A percentile compares a stretch with the other conserved stretches of the same genome.
phyloP scores from a whole-genome alignment of 177 flowering plant species.

The Telopea speciosissima region DNA sequence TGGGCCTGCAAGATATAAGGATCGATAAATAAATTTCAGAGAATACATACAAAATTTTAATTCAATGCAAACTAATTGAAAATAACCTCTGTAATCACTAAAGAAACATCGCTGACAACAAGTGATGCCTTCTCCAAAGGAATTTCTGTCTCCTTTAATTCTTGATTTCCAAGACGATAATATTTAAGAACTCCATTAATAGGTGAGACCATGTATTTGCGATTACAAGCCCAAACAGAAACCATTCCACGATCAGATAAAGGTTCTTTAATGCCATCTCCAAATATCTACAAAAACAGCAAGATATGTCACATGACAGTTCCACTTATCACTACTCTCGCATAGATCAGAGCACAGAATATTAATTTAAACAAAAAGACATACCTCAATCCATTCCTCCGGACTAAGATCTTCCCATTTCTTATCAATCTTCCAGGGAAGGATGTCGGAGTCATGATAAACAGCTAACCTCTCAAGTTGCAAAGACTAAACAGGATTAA shows the following conservation, averaged over 20 bases:
- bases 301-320: neutral
- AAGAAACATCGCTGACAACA: slow-evolving; percentile 65
- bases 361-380: slow-evolving; percentile 11
- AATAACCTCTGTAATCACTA: slow-evolving; percentile 80
- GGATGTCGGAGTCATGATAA: slow-evolving; percentile 79
- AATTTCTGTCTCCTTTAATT: slow-evolving; percentile 69
- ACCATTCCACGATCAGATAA: slow-evolving; percentile 18
- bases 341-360: neutral
- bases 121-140: slow-evolving; percentile 93
- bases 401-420: slow-evolving; percentile 91
- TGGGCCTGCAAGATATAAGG: slow-evolving; percentile 52
- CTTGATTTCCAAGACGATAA: slow-evolving; percentile 95
- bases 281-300: slow-evolving; percentile 60
- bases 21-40: neutral
- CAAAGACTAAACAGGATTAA: slow-evolving; percentile 51
- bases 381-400: slow-evolving; percentile 92
- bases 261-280: slow-evolving; percentile 87
- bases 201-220: slow-evolving; percentile 78
- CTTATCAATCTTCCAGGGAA: slow-evolving; percentile 76
- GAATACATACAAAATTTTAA: neutral
- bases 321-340: neutral
- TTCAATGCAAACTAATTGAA: neutral
- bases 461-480: slow-evolving; percentile 96
- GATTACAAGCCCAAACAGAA: slow-evolving; percentile 66
- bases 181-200: slow-evolving; percentile 87